Evolutionary conservation across 2,329 filamentous ascomycete genomes (phyloP).

Genomic region (Ceratocystis variospora): DNA sequence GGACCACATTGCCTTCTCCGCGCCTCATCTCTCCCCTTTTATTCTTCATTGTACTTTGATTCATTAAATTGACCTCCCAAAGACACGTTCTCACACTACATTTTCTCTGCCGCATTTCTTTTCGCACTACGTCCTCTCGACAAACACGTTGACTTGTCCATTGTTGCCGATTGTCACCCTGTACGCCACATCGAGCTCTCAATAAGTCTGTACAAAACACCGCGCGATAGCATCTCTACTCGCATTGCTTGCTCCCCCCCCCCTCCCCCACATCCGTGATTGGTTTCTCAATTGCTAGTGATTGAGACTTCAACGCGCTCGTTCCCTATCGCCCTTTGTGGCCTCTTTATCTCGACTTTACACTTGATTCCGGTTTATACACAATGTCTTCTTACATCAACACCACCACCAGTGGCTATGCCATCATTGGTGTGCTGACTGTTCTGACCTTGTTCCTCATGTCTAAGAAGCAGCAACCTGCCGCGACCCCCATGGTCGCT

Average conservation of each 20-base stretch:
- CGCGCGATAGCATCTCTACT: slow-evolving; percentile 7
- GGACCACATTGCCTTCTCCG: neutral
- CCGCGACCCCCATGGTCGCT: neutral
- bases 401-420: slow-evolving; percentile 28
- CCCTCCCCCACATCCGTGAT: neutral
- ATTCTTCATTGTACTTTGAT: slow-evolving; percentile 18
- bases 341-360: slow-evolving; percentile 9
- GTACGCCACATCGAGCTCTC: neutral
- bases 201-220: neutral
- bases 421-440: slow-evolving; percentile 28
- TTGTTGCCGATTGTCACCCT: slow-evolving; percentile 1
- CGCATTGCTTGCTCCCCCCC: neutral
- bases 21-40: slow-evolving; percentile 14
- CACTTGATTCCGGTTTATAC: slow-evolving; percentile 11
- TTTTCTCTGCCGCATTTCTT: neutral
- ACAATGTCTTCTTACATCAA: slow-evolving; percentile 21
- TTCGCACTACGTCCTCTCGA: neutral
- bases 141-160: neutral
- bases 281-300: neutral
- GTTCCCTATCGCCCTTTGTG: slow-evolving; percentile 3
- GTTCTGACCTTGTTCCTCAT: slow-evolving; percentile 28
- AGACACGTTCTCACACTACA: slow-evolving; percentile 7
- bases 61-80: slow-evolving; percentile 13
- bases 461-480: slow-evolving; percentile 26
- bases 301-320: slow-evolving; percentile 9